Evolutionary conservation across 2,329 filamentous ascomycete species (phyloP).

Genomic region (Xylaria sp.): DNA sequence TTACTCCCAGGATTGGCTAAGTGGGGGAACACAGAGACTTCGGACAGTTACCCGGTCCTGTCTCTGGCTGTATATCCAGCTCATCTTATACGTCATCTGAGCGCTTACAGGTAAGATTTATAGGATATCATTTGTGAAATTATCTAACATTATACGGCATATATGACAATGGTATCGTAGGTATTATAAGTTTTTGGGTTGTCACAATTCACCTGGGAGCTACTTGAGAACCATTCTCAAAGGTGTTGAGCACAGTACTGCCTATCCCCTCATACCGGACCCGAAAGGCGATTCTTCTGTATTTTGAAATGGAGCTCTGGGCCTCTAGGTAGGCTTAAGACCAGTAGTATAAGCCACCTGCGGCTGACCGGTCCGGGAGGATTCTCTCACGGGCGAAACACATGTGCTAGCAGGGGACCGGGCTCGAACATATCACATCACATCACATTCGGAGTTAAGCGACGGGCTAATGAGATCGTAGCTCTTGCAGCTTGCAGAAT

Average conservation of each 20-base stretch:
- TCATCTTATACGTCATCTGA: not conserved
- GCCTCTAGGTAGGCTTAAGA: too few relatives aligned
- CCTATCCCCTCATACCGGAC: constrained; percentile 3
- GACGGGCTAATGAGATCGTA: constrained; percentile 15
- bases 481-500: constrained; percentile 8
- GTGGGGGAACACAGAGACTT: not conserved
- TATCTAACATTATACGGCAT: not conserved
- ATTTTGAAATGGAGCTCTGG: constrained; percentile 16
- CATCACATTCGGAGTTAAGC: constrained; percentile 27
- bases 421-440: constrained; percentile 16
- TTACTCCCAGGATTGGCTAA: not conserved
- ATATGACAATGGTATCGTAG: not conserved
- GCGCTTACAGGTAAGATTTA: not conserved
- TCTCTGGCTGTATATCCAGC: not conserved
- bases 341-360: constrained; percentile 7
- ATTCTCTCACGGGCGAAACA: constrained; percentile 5
- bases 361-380: constrained; percentile 23
- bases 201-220: not conserved
- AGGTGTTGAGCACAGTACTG: not conserved
- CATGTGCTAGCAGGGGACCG: constrained; percentile 20
- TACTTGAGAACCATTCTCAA: not conserved
- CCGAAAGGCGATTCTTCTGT: not conserved
- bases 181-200: not conserved
- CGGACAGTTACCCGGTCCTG: not conserved
- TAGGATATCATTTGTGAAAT: not conserved